phyloP scores from a whole-genome alignment of 495 filamentous ascomycete species.

The Pyronema domesticum region DNA sequence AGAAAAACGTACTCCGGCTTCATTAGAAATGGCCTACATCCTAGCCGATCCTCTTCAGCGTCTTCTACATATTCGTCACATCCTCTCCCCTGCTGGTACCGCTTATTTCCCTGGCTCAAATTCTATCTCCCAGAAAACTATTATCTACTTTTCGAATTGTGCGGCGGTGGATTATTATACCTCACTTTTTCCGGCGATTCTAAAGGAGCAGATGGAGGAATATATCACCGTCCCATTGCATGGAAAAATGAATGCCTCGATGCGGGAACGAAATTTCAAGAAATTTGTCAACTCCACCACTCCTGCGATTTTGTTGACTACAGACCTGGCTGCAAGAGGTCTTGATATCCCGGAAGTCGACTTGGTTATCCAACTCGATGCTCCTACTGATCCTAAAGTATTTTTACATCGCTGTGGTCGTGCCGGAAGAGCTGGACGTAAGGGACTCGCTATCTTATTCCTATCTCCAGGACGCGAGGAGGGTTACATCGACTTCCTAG shows the following conservation, averaged over 20 bases:
- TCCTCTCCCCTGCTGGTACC: conserved; percentile 42
- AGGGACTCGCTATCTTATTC: conserved; percentile 68
- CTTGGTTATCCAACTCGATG: conserved; percentile 81
- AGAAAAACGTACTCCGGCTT: conserved; percentile 75
- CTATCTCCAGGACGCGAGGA: conserved; percentile 69
- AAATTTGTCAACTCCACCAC: conserved; percentile 48
- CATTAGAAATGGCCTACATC: conserved; percentile 80
- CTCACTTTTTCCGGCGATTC: conserved; percentile 47
- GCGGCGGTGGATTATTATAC: conserved; percentile 89
- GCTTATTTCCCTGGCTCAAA: conserved; percentile 27
- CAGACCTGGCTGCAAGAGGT: conserved; percentile 50
- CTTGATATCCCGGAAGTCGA: conserved; percentile 92
- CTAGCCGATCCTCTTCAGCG: conserved; percentile 57
- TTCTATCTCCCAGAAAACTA: conserved; percentile 55
- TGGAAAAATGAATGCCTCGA: conserved; percentile 67
- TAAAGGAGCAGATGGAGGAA: conserved; percentile 25
- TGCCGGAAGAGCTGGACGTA: conserved; percentile 73
- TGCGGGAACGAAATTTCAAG: conserved; percentile 62
- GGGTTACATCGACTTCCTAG: conserved; percentile 75
- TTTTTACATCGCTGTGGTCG: conserved; percentile 92
- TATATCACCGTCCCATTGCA: conserved; percentile 66
- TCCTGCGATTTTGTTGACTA: conserved; percentile 66
- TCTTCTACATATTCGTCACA: conserved; percentile 48
- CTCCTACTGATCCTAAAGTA: conserved; percentile 79
- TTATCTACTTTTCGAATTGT: conserved; percentile 86